Base-by-base conservation (phyloP, 768 basidiomycete genomes). In the Tulasnella sp. region DNA sequence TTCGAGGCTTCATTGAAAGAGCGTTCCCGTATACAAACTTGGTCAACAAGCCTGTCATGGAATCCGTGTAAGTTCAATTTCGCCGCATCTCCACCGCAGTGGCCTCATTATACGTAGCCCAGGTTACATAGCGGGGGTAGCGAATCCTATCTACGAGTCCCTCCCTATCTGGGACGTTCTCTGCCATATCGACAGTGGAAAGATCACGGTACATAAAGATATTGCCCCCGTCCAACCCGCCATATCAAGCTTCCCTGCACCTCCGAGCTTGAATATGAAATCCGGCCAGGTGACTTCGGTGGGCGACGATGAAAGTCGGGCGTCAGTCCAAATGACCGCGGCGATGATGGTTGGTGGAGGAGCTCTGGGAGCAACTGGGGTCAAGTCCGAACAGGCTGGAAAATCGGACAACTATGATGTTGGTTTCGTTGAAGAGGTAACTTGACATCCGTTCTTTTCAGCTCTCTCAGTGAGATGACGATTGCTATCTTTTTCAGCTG, bases 11-110 rank as follows among this genome's bases (percentile, higher is more conserved):
- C 84, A 93, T 95, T 72, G 94, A 95, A 83, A 91, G 96, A 22
- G 93, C 96, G 2, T 99, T 98, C 85, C 97, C 98, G 0, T 99
- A 99, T 84, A 95, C 96, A 5, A 97, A 95, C 84, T 88, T 99
- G 83, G 92, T 85, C 89, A 82, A 86, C 69, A 81, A 88, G 28
- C 86, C 87, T 72, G 86, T 88, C 64, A 83, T 88, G 28, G 94
- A 97, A 86, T 89, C 91, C 11, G 92, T 93, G 95, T 96, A 87
- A 87, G 93, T 89, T 69, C 24, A 31, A 76, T 48, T 31, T 37
- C 14, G 40, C 14, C 41, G 41, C 9, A 4, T 46, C 16, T 14
- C 41, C 31, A 75, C 16, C 14, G 20, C 50, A 8, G 28, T 28
- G 5, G 24, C 24, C 46, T 50, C 64, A 64, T 20, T 20, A 24